Evolutionary conservation across 257 asterid species (phyloP), one percentile per base, ranked within the genome.

Genomic region (Knoxia roxburghii): DNA sequence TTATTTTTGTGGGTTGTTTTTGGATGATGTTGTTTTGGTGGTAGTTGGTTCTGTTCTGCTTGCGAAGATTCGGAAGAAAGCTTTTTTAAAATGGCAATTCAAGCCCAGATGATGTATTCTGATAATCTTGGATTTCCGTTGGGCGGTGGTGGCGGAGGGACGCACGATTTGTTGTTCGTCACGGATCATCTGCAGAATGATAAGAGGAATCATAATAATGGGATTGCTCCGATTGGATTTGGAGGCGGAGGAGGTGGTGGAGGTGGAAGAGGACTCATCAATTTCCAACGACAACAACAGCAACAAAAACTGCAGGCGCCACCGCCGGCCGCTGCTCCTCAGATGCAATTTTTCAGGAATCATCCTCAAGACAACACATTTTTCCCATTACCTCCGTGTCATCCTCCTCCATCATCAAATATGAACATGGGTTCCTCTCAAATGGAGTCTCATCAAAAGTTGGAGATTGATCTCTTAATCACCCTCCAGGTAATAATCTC

Each of bases 401-500:
- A 55, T 11, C 37, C 13, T 0, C 40, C 12, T 32, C 61, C 15
- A 6, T 23, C 21, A n/a, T 26, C 65, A 6, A 70, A 21, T 52
- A 12, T 67, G 55, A 69, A 18, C 50, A 12, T 78, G 30, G 64
- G 69, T 0, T 49, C 80, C 17, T 50, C 81, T 14, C 89, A 79
- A 55, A 14, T 77, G 30, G 83, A 82, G 41, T 76, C 74, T 53
- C 93, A 89, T 27, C 72, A 79, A 49, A n/a, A n/a, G n/a, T 49
- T 72, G 41, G 93, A 89, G 53, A 78, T 86, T 9, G 93, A 92
- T 69, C 76, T 73, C 4, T 57, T 84, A 73, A 71, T 92, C 73
- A 51, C 48, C 62, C 70, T 82, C 4, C 95, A 89, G 88, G 98
- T 91, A 11, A 24, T 56, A 2, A 46, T 1, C 57, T 7, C 24